Base-by-base conservation (phyloP, 352 stramenopile genomes). In the Phytophthora tubulina region DNA sequence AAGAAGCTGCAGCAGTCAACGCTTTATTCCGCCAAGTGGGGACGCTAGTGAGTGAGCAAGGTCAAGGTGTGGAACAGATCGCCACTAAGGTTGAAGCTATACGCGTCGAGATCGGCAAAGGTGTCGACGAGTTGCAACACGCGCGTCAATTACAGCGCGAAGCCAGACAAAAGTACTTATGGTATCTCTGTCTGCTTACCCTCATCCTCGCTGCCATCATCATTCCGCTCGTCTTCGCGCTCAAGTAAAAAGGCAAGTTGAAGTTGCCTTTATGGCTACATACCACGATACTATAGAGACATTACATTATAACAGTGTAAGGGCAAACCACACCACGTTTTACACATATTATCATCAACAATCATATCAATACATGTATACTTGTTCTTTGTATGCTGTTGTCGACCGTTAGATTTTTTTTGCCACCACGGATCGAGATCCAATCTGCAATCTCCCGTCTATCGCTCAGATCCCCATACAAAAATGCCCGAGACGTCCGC, bases 51-150 rank as follows among this genome's bases (percentile, higher is more conserved):
- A 72, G 72, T 42, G 80, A 92, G 56, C 86, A 92, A 60, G 84
- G 85, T 49, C 83, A 90, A 14, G 86, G 82, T 13, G 84, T 93
- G 38, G 80, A 93, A 54, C 72, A 89, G 63, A 94, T 95, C 72
- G 79, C 84, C 57, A 72, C 68, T 61, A 93, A 95, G 57, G 83
- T 95, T 11, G 88, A 93, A 51, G 73, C 73, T 8, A 85, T 95
- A 14, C 76, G 81, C 32, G 79, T 95, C 30, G 82, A 92, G 72
- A 95, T 95, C 69, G 85, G 86, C 54, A 78, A 78, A 31, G 82
- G 84, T 39, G 82, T 95, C n/a, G 74, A 91, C 58, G 86, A 92
- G 61, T 67, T 93, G 35, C 69, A 85, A 61, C 83, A 92, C 49
- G 86, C 88, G 46, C 77, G 78, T 0, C 79, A 83, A 31, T 57